phyloP scores from a whole-genome alignment of 1,284 basidiomycete genomes.

The Rhodotorula sp. region DNA sequence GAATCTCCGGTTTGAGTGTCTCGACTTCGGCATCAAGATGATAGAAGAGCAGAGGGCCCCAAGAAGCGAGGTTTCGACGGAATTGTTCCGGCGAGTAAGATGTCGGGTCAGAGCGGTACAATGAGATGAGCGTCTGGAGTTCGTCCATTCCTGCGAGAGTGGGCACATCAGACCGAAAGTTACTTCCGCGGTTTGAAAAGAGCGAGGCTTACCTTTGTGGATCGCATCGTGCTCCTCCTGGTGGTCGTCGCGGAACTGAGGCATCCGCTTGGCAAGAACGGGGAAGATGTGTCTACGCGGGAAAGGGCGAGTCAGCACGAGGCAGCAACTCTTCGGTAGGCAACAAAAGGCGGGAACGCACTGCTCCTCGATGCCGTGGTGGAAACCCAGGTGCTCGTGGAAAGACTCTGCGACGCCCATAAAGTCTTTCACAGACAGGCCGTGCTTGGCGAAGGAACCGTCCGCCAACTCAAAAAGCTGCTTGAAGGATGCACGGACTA shows the following conservation, averaged over 20 bases:
- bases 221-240: constrained; percentile 37
- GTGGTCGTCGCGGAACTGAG: constrained; percentile 33
- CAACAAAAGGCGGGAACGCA: not conserved
- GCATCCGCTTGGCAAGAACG: constrained; percentile 33
- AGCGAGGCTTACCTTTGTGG: constrained; percentile 20
- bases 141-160: constrained; percentile 19
- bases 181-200: not conserved
- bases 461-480: constrained; percentile 31
- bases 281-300: constrained; percentile 32
- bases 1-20: constrained; percentile 21
- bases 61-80: constrained; percentile 13
- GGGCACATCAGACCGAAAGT: not conserved
- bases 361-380: constrained; percentile 39
- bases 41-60: constrained; percentile 33
- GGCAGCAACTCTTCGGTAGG: not conserved
- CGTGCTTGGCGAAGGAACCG: constrained; percentile 15
- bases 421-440: constrained; percentile 19
- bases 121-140: constrained; percentile 16
- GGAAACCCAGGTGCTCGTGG: constrained; percentile 24
- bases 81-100: constrained; percentile 23
- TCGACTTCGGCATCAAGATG: constrained; percentile 37
- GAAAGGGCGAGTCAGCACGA: not conserved
- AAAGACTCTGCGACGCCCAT: constrained; percentile 25
- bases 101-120: constrained; percentile 12
- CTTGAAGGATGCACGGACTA: constrained; percentile 30